Percentiles rank a stretch among this genome's conserved stretches.
Conservation (phyloP, 257 asterid genomes). For the Solanum peruvianum region DNA sequence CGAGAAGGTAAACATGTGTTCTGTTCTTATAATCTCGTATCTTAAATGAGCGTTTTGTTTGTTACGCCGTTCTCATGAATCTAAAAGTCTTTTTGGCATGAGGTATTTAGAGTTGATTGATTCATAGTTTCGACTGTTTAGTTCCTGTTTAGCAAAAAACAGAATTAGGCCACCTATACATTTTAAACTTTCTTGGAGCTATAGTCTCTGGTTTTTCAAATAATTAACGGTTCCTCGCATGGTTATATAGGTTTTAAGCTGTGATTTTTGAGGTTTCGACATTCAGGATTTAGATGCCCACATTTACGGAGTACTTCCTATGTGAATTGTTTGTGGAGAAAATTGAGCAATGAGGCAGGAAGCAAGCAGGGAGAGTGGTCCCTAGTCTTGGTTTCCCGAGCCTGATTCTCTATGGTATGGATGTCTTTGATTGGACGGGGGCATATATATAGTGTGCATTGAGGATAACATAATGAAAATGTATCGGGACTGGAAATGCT, state of each 20-base stretch:
- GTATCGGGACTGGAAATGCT: neutral
- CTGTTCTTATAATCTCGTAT: neutral
- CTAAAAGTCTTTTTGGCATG: neutral
- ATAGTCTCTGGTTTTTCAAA: neutral
- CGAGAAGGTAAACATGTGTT: constrained; percentile 45
- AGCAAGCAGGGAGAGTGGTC: neutral
- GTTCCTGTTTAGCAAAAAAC: neutral
- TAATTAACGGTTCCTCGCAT: neutral
- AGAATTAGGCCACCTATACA: neutral
- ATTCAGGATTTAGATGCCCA: neutral
- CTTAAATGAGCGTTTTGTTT: neutral
- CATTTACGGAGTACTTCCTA: neutral
- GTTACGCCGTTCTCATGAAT: neutral
- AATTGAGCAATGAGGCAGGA: neutral
- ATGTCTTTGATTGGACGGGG: neutral
- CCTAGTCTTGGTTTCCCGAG: neutral
- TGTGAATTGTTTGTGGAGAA: neutral
- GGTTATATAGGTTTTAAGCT: neutral
- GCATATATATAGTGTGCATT: neutral
- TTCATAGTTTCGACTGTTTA: neutral
- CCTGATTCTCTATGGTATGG: neutral
- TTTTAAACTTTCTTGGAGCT: neutral
- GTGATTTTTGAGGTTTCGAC: neutral
- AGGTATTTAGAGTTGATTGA: neutral
- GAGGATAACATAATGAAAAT: neutral